A percentile compares a stretch with the other conserved stretches of the same genome.
Conservation (phyloP, 768 basidiomycete species). For the Boletus barrowsii region DNA sequence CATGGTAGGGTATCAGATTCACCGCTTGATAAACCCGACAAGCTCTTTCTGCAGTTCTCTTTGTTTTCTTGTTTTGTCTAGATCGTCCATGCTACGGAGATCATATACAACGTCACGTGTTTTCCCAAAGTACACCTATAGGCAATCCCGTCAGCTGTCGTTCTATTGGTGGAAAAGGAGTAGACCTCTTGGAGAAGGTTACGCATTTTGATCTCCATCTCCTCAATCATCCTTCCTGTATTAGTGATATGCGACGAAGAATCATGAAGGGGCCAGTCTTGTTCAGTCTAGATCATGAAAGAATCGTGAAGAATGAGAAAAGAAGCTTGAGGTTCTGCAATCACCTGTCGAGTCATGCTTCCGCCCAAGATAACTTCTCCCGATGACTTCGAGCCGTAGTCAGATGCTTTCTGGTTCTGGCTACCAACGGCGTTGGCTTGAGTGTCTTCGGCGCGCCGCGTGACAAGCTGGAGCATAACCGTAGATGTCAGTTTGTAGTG, state of each 20-base stretch:
- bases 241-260: slow-evolving; percentile 85
- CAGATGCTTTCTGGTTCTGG: slow-evolving; percentile 36
- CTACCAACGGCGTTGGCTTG: slow-evolving; percentile 13
- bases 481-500: slow-evolving; percentile 98
- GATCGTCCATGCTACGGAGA: slow-evolving; percentile 81
- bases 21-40: slow-evolving; percentile 80
- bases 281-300: slow-evolving; percentile 60
- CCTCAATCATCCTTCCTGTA: slow-evolving; percentile 94
- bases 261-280: slow-evolving; percentile 81
- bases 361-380: slow-evolving; percentile 87
- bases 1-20: slow-evolving; percentile 17
- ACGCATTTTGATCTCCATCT: slow-evolving; percentile 99
- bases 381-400: slow-evolving; percentile 53
- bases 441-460: slow-evolving; percentile 38
- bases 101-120: slow-evolving; percentile 94
- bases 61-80: slow-evolving; percentile 77
- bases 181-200: slow-evolving; percentile 85
- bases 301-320: slow-evolving; percentile 8
- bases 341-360: slow-evolving; percentile 94
- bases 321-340: slow-evolving; percentile 22
- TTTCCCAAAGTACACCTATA: slow-evolving; percentile 90
- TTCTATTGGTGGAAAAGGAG: background rate
- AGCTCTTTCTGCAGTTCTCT: slow-evolving; percentile 89
- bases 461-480: slow-evolving; percentile 89
- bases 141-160: slow-evolving; percentile 8